Percentiles rank a stretch among this genome's conserved stretches.
Conservation (phyloP, 1,284 basidiomycete genomes). For the Rhodotorula sp. region DNA sequence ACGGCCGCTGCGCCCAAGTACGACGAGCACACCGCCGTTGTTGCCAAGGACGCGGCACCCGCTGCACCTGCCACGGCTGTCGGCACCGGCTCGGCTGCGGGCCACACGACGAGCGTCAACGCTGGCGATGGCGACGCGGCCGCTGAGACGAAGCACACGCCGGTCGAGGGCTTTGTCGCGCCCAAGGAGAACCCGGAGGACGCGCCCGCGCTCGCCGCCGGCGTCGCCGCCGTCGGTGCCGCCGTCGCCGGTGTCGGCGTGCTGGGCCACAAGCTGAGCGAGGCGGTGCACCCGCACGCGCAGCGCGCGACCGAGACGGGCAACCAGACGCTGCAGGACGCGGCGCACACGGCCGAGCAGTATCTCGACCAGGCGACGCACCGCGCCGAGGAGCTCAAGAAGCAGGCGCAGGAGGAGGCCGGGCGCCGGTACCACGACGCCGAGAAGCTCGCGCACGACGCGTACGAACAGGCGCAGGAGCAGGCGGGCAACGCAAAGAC, state of each 20-base stretch:
- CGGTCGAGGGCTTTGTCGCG: constrained; percentile 22
- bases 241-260: constrained; percentile 23
- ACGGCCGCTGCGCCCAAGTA: constrained; percentile 24
- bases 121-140: not conserved
- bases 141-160: constrained; percentile 2
- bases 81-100: not conserved
- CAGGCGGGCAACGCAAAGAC: not conserved
- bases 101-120: not conserved
- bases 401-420: not conserved
- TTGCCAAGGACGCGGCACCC: constrained; percentile 13
- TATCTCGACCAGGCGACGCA: constrained; percentile 17
- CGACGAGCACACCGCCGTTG: constrained; percentile 22
- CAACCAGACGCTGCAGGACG: constrained; percentile 3
- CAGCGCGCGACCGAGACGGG: constrained; percentile 10
- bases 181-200: constrained; percentile 32
- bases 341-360: not conserved
- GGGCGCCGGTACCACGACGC: not conserved
- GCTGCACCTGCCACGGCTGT: not conserved
- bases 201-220: constrained; percentile 17
- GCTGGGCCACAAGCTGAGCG: constrained; percentile 24
- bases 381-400: constrained; percentile 2
- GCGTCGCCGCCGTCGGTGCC: constrained; percentile 19
- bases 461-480: constrained; percentile 7
- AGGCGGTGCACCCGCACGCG: constrained; percentile 18
- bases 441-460: constrained; percentile 1